phyloP scores from a whole-genome alignment of 192 early-diverging fungal species.

The Chytriomyces sp. region DNA sequence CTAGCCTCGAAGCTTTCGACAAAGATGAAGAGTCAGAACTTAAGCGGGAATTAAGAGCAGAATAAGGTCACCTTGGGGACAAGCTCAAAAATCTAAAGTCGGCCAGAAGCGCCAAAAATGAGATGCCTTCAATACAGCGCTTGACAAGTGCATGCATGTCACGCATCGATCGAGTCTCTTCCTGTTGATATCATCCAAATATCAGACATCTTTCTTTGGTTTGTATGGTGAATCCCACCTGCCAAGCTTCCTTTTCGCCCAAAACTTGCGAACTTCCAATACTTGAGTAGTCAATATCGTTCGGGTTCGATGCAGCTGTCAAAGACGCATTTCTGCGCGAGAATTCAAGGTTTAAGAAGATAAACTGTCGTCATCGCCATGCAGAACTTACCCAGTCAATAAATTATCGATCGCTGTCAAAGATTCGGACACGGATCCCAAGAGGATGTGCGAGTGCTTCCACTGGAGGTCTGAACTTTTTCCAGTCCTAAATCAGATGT shows the following conservation, averaged over 20 bases:
- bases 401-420: constrained; percentile 2
- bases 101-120: constrained; percentile 22
- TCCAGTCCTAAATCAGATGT: neutral
- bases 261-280: constrained; percentile 15
- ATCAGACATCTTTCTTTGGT: neutral
- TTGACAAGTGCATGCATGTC: constrained; percentile 32
- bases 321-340: constrained; percentile 5
- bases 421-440: constrained; percentile 25
- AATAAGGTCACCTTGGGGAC: constrained; percentile 10
- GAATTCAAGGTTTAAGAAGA: neutral
- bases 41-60: neutral
- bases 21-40: neutral
- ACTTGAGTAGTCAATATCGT: constrained; percentile 19
- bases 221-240: neutral
- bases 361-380: neutral
- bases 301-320: constrained; percentile 14
- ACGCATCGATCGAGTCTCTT: constrained; percentile 27
- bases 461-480: constrained; percentile 8
- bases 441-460: neutral
- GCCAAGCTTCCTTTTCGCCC: constrained; percentile 34
- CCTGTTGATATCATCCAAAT: constrained; percentile 3
- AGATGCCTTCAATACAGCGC: constrained; percentile 29
- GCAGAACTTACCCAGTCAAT: constrained; percentile 10
- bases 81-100: constrained; percentile 29
- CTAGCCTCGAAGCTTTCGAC: neutral